Evolutionary conservation across 2,329 filamentous ascomycete species (phyloP), one percentile per base, ranked within the genome.

Genomic region (Blastomyces gilchristii): DNA sequence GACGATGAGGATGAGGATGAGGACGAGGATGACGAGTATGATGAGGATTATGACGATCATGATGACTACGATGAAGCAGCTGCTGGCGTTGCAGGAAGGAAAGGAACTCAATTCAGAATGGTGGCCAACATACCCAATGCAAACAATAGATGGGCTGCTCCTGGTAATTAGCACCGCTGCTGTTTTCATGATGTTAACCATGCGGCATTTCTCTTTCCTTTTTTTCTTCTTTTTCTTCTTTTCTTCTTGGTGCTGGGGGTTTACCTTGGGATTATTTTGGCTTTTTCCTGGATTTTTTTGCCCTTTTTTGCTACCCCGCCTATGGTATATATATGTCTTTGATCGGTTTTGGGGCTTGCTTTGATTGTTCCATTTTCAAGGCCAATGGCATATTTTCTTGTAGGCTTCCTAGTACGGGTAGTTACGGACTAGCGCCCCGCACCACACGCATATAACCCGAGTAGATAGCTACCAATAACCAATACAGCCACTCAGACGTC

Each of bases 61-160:
- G 22, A 49, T 22, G 43, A 50, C 41, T n/a, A 37, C 2, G 57
- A 59, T 34, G 58, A 60, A 28, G 41, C 39, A 34, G 43, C 25
- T 16, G 60, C 52, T 54, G 43, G 50, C 3, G 11, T 25, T 37
- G 34, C n/a, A 31, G 34, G 60, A 43, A 53, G 47, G 50, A 28
- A 25, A 41, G 18, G 60, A 28, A 28, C 64, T 14, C 63, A 65
- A 65, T 56, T 64, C 52, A 62, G 62, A 34, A 34, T 62, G 18
- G 61, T 56, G 28, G 43, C 61, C 34, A 25, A 61, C 25, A 34
- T 61, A 16, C 50, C 60, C 11, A 41, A 61, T 14, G 31, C 50
- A 25, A 25, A 25, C 9, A 28, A 52, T 43, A 52, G 28, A 31
- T 50, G 58, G 58, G 58, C 58, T 50, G 58, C 45, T 39, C 58